Evolutionary conservation across 257 asterid species (phyloP).

Genomic region (Solanum peruvianum): DNA sequence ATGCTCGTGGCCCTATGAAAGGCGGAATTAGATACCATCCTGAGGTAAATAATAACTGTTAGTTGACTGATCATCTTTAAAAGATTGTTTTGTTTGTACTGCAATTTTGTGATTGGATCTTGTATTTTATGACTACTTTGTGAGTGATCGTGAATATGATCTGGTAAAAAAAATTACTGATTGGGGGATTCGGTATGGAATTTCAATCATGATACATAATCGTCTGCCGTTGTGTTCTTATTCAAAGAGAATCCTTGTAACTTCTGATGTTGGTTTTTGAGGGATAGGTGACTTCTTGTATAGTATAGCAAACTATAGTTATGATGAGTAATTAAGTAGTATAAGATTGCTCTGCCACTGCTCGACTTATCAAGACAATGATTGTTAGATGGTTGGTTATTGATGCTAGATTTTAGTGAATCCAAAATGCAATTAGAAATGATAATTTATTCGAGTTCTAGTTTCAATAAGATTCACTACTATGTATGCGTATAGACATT

Average conservation of each 20-base stretch:
- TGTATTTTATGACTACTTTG: not conserved
- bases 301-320: not conserved
- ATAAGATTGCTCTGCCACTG: too few relatives aligned
- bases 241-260: not conserved
- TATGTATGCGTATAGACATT: not conserved
- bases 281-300: not conserved
- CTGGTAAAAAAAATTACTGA: not conserved
- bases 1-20: slow-evolving; percentile 97
- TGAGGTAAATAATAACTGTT: slow-evolving; percentile 31
- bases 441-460: not conserved
- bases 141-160: not conserved
- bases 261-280: not conserved
- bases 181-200: not conserved
- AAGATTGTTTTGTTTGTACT: not conserved
- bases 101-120: not conserved
- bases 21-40: slow-evolving; percentile 99
- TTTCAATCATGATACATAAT: not conserved
- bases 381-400: not conserved
- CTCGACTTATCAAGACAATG: not conserved
- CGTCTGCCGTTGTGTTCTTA: not conserved
- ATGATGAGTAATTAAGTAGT: too few relatives aligned
- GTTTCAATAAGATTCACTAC: not conserved
- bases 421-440: not conserved
- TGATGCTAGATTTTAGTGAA: not conserved
- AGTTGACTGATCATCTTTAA: not conserved